Base-by-base conservation (phyloP, 306 rosid genomes). In the Boehmeria nivea region DNA sequence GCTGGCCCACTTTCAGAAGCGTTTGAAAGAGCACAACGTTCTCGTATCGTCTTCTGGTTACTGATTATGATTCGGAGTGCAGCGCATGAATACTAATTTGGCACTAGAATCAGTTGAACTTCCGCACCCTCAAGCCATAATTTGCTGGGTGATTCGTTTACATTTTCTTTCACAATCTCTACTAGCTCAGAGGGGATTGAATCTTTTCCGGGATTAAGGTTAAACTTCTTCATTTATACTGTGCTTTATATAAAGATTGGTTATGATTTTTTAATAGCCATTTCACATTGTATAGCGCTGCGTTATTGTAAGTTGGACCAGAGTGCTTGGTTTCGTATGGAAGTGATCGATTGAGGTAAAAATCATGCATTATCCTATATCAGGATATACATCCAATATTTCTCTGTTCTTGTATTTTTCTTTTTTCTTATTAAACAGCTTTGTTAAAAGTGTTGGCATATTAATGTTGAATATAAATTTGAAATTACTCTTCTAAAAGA, bases 1-100 rank as follows among this genome's bases (percentile, higher is more conserved):
- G 63, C 77, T 93, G 73, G 88, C 95, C 55, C 78, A 84, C 64
- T 93, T 93, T 64, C 95, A 88, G 86, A 87, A 85, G 77, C 95
- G 86, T 51, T 77, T 93, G 51, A 93, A 93, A 78, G 99, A 93
- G 74, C 90, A 83, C 63, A 83, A 88, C 51, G 89, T 88, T 61
- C 76, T 93, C 61, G 81, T 83, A 51, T 77, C 96, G 34, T 81
- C 96, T 51, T 65, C 81, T 20, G 94, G 93, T 34, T 76, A 76
- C 69, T 90, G 64, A 71, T 58, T 69, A 3, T 57, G 40, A 16
- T 40, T 11, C 10, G 45, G 45, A 11, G 4, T 3, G 45, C 10
- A 8, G 5, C 10, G n/a, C 45, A 1, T 14, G 45, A 14, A 48
- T 60, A 63, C 54, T 26, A 63, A 65, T 55, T 54, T 23, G 57